Conservation (phyloP, 352 stramenopile genomes). For the Phytophthora lateralis region DNA sequence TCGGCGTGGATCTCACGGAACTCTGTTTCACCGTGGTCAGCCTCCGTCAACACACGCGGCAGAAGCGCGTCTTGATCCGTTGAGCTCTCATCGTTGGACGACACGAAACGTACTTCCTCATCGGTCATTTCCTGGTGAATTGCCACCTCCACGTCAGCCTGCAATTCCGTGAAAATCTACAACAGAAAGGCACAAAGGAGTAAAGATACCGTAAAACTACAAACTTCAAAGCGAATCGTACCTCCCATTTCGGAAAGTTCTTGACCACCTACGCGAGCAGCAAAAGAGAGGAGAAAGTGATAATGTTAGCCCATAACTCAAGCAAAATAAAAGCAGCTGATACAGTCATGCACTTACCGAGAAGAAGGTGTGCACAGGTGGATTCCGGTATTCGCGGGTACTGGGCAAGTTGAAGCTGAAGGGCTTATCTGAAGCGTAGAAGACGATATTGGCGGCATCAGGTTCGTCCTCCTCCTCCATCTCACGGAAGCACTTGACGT, state of each 20-base stretch:
- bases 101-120: constrained; percentile 60
- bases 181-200: not conserved
- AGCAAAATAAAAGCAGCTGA: not conserved
- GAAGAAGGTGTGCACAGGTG: constrained; percentile 58
- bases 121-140: constrained; percentile 54
- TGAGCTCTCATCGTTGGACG: constrained; percentile 5
- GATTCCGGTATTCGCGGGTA: constrained; percentile 54
- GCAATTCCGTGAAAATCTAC: constrained; percentile 70
- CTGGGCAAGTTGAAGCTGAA: constrained; percentile 70
- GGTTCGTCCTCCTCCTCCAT: constrained; percentile 46
- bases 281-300: constrained; percentile 6
- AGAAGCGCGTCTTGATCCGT: constrained; percentile 6
- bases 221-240: constrained; percentile 16
- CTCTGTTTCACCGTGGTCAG: constrained; percentile 56
- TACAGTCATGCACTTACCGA: constrained; percentile 34
- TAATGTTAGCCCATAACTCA: not conserved
- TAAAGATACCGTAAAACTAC: not conserved
- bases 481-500: constrained; percentile 76
- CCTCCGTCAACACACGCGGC: constrained; percentile 52
- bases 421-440: constrained; percentile 72
- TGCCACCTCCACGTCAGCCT: constrained; percentile 45
- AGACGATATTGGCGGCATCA: constrained; percentile 71
- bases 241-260: constrained; percentile 72
- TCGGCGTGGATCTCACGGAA: constrained; percentile 57
- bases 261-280: constrained; percentile 49